phyloP scores from a whole-genome alignment of 2,329 filamentous ascomycete species.

The Zymoseptoria pseudotritici region DNA sequence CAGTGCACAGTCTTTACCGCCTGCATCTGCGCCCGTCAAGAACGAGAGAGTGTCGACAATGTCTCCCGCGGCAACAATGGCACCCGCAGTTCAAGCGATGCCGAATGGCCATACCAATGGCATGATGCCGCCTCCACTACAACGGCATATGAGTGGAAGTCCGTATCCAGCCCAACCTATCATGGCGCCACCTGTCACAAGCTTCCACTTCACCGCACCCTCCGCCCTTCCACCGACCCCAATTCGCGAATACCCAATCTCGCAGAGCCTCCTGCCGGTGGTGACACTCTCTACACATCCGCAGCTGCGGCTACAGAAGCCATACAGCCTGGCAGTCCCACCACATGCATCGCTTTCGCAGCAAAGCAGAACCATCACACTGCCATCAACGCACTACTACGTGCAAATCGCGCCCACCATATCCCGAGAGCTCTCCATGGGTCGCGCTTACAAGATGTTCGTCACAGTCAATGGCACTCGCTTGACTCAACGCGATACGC shows the following conservation, averaged over 20 bases:
- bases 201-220: slow-evolving; percentile 25
- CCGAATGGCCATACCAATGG: slow-evolving; percentile 17
- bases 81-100: slow-evolving; percentile 17
- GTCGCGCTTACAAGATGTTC: slow-evolving; percentile 69
- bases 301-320: slow-evolving; percentile 50
- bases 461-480: slow-evolving; percentile 60
- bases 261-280: slow-evolving; percentile 60
- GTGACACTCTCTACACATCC: slow-evolving; percentile 63
- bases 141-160: slow-evolving; percentile 23
- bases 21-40: slow-evolving; percentile 34
- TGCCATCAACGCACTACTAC: slow-evolving; percentile 60
- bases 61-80: slow-evolving; percentile 36
- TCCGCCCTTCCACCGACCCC: slow-evolving; percentile 32
- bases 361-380: slow-evolving; percentile 64
- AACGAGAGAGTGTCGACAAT: slow-evolving; percentile 31
- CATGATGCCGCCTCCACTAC: slow-evolving; percentile 26
- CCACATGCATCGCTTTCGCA: slow-evolving; percentile 60
- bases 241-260: slow-evolving; percentile 28
- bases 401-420: slow-evolving; percentile 65
- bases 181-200: slow-evolving; percentile 16
- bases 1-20: slow-evolving; percentile 31
- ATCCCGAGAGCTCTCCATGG: slow-evolving; percentile 48
- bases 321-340: slow-evolving; percentile 56
- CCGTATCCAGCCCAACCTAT: slow-evolving; percentile 17
- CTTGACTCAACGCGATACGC: slow-evolving; percentile 47